Evolutionary conservation across 148 eudicot species (phyloP).

Genomic region (Amaranthus cruentus): DNA sequence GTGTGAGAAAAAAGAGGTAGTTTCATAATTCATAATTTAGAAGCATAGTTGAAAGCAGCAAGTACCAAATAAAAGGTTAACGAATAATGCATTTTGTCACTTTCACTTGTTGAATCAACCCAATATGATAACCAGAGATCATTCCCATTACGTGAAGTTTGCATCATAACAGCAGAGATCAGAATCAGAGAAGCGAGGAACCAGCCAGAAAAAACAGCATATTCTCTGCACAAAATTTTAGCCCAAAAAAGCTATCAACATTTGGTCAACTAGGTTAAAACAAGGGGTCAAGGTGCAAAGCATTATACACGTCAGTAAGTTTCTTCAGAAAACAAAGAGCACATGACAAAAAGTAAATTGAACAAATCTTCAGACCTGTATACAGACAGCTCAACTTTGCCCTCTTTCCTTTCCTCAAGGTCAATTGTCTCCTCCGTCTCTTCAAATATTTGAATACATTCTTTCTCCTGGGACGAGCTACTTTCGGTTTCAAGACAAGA

Average conservation of each 20-base stretch:
- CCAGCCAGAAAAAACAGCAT: conserved; percentile 92
- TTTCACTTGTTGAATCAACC: conserved; percentile 71
- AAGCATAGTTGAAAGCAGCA: neutral
- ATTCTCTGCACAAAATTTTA: conserved; percentile 51
- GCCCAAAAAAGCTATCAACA: neutral
- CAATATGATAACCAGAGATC: conserved; percentile 96
- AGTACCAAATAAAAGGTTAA: conserved; percentile 71
- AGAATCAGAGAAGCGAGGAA: conserved; percentile 52
- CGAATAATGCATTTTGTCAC: conserved; percentile 33
- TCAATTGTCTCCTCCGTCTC: conserved; percentile 42
- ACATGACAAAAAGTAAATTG: neutral
- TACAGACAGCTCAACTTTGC: conserved; percentile 70
- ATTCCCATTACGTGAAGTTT: conserved; percentile 92
- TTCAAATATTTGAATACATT: conserved; percentile 31
- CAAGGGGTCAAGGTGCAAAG: neutral
- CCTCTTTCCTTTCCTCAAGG: conserved; percentile 77
- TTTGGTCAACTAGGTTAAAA: neutral
- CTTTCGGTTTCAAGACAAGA: conserved; percentile 19
- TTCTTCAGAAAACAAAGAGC: neutral
- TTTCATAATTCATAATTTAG: neutral
- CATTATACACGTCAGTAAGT: neutral
- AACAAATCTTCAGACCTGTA: conserved; percentile 48
- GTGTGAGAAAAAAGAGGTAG: neutral
- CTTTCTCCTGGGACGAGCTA: conserved; percentile 30
- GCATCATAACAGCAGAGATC: conserved; percentile 84